Evolutionary conservation across 2,329 filamentous ascomycete genomes (phyloP).

Genomic region (Sporothrix variecibatus): DNA sequence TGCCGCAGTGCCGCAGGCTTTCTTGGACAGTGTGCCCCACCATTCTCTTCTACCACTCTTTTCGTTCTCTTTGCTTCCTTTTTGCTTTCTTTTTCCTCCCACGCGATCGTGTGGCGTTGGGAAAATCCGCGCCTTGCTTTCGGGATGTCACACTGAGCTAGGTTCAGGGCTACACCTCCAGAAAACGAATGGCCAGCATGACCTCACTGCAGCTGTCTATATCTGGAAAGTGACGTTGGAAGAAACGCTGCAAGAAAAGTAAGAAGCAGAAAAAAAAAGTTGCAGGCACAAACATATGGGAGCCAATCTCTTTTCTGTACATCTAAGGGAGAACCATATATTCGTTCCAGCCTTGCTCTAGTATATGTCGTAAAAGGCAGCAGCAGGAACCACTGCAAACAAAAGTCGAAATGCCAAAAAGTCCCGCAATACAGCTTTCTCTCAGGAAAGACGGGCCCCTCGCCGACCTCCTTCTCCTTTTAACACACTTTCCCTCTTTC

Average conservation of each 20-base stretch:
- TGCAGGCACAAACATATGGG: background rate
- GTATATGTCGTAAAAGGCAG: conserved; percentile 5
- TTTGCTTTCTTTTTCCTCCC: background rate
- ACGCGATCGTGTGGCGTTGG: background rate
- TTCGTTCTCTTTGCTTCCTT: background rate
- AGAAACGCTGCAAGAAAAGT: background rate
- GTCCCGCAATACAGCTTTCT: background rate
- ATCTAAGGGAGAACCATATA: background rate
- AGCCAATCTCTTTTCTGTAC: background rate
- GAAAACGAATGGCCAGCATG: background rate
- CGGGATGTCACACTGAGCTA: conserved; percentile 4
- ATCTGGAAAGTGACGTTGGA: background rate
- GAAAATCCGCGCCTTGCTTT: background rate
- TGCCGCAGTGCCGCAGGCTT: background rate
- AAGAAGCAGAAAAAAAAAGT: background rate
- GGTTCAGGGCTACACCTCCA: background rate
- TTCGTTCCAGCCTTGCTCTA: background rate
- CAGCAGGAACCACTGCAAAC: background rate
- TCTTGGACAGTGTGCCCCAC: background rate
- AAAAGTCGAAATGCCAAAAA: background rate
- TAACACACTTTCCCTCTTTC: too few species aligned
- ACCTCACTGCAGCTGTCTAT: background rate
- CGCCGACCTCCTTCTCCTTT: background rate
- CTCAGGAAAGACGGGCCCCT: conserved; percentile 19
- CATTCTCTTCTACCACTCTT: background rate